Evolutionary conservation across 2,329 filamentous ascomycete species (phyloP).

Genomic region (Claviceps citrina): DNA sequence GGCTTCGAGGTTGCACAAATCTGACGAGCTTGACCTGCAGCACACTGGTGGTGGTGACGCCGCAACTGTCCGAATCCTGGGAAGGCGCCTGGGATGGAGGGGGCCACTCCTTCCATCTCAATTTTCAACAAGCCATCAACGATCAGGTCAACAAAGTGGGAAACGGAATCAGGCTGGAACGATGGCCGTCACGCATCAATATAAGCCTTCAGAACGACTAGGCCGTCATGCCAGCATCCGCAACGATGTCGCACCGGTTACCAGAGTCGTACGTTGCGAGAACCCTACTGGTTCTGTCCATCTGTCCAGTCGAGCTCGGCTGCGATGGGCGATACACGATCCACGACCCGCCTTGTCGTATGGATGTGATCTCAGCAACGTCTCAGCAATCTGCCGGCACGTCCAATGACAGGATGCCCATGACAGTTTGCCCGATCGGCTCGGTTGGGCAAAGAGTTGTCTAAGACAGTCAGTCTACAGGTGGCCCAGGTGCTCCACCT

Average conservation of each 20-base stretch:
- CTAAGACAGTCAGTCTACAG: neutral
- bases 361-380: neutral
- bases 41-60: too few species aligned
- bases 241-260: neutral
- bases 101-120: too few species aligned
- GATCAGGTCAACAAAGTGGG: too few species aligned
- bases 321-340: neutral
- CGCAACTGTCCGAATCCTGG: too few species aligned
- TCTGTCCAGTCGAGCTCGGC: neutral
- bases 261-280: neutral
- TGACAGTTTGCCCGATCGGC: neutral
- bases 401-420: neutral
- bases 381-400: neutral
- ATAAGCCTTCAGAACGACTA: too few species aligned
- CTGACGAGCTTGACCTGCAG: too few species aligned
- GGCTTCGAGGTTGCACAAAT: too few species aligned
- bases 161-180: too few species aligned
- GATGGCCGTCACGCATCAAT: too few species aligned
- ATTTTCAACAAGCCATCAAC: too few species aligned
- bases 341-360: neutral
- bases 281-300: neutral
- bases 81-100: too few species aligned
- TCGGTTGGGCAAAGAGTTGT: neutral
- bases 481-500: slow-evolving; percentile 2
- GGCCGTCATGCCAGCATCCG: neutral